Base-by-base conservation (phyloP, 2,329 filamentous ascomycete species). In the Thielaviopsis euricoi region DNA sequence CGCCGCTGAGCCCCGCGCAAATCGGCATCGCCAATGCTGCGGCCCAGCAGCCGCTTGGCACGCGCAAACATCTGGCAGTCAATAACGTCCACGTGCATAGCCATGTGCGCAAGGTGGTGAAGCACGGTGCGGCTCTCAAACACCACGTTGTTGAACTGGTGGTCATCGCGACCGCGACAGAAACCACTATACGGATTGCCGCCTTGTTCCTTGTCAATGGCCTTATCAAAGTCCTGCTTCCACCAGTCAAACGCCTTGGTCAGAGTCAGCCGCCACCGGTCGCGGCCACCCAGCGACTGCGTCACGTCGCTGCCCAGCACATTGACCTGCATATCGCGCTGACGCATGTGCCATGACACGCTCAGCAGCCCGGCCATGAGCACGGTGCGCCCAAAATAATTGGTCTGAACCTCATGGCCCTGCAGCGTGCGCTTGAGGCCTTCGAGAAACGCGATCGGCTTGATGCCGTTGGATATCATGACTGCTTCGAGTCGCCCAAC, bases 321-420 rank as follows among this genome's bases (percentile, higher is more conserved):
- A 67, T 85, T 91, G 60, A 95, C 86, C 71, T 96, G 91, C 15
- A 96, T 78, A 68, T 97, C 93, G 66, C 91, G 81, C 68, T 97
- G 90, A 67, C 95, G 93, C 86, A 97, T 91, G 69, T 97, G 91
- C 88, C 89, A 97, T 66, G 87, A 93, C 29, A 97, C 89, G 63
- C 89, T 96, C 23, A 97, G 75, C 26, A 98, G 73, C 0, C 93
- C 93, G 1, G 91, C 86, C 89, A 97, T 97, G 55, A 98, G 76
- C 51, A 95, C 89, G 2, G 87, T 93, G 46, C 93, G 83, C 1
- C 91, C 93, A 67, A 97, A 98, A 0, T 89, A 85, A 68, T 96
- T 96, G 2, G 93, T 97, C 56, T 85, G 82, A 4, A 97, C 90
- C 58, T 81, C 82, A 62, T 91, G 82, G n/a, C 83, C 83, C 63